A percentile compares a stretch with the other conserved stretches of the same genome.
phyloP scores from a whole-genome alignment of 192 early-diverging fungal genomes.

The Coemansia pectinata region DNA sequence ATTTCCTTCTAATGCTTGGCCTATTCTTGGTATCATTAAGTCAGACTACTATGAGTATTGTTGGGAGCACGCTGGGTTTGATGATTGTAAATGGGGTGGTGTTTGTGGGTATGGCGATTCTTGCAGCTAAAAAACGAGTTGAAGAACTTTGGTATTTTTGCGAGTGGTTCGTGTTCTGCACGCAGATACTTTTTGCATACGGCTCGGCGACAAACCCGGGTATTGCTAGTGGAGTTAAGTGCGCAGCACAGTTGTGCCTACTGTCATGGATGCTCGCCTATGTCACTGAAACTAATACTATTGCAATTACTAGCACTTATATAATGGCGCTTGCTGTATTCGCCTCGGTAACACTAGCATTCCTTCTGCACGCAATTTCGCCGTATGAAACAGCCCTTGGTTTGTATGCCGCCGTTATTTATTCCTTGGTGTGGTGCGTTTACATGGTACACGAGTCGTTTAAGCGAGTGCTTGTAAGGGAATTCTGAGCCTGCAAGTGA shows the following conservation, averaged over 20 bases:
- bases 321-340: neutral
- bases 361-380: neutral
- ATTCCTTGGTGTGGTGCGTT: neutral
- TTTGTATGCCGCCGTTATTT: neutral
- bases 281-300: neutral
- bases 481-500: neutral
- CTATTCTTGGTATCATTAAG: neutral
- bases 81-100: neutral
- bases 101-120: neutral
- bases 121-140: neutral
- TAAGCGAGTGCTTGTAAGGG: neutral
- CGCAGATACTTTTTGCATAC: slow-evolving; percentile 2
- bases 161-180: neutral
- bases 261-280: neutral
- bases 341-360: neutral
- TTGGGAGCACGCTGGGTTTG: neutral
- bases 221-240: neutral
- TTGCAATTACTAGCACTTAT: neutral
- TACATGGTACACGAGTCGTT: neutral
- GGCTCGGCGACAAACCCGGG: neutral
- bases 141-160: neutral
- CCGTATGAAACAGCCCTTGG: neutral
- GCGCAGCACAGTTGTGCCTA: neutral
- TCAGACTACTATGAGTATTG: neutral
- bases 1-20: neutral